Percentiles rank a stretch among this genome's conserved stretches.
Evolutionary conservation across 2,329 filamentous ascomycete species (phyloP).

Genomic region (Knufia fluminis): DNA sequence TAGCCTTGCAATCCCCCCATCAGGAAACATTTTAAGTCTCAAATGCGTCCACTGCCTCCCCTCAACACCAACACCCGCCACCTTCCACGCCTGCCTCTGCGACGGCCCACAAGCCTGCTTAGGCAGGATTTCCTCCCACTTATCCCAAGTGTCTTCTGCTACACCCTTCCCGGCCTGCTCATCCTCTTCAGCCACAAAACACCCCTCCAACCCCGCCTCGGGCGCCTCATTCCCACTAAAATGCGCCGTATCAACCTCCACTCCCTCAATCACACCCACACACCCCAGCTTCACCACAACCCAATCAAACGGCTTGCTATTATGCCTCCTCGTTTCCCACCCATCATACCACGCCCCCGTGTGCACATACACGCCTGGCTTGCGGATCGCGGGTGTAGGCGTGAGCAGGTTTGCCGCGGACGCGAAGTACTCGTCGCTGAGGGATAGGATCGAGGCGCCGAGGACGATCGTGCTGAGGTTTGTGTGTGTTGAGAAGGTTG

Average conservation of each 20-base stretch:
- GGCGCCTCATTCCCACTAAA: slow-evolving; percentile 40
- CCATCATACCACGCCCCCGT: slow-evolving; percentile 57
- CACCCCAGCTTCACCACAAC: slow-evolving; percentile 26
- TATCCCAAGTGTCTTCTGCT: slow-evolving; percentile 26
- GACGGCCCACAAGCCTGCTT: slow-evolving; percentile 31
- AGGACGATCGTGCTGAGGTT: slow-evolving; percentile 41
- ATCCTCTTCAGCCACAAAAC: slow-evolving; percentile 26
- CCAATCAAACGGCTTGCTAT: slow-evolving; percentile 48
- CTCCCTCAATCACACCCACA: slow-evolving; percentile 35
- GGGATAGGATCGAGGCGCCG: slow-evolving; percentile 46
- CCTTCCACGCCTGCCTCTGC: slow-evolving; percentile 35
- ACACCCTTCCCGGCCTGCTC: slow-evolving; percentile 8
- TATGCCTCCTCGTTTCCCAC: slow-evolving; percentile 56
- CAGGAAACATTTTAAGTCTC: slow-evolving; percentile 37
- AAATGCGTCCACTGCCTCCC: slow-evolving; percentile 35
- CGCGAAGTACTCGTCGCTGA: slow-evolving; percentile 55
- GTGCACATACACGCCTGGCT: slow-evolving; percentile 50
- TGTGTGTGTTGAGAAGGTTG: slow-evolving; percentile 37
- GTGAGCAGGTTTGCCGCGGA: slow-evolving; percentile 50
- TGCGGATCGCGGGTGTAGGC: slow-evolving; percentile 46
- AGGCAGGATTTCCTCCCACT: slow-evolving; percentile 34
- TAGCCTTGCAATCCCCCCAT: slow-evolving; percentile 37
- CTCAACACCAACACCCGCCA: slow-evolving; percentile 19
- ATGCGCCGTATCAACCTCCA: slow-evolving; percentile 38
- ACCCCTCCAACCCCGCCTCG: slow-evolving; percentile 32